Conservation (phyloP, 139 green algal genomes). For the Picochlorum costavermella region DNA sequence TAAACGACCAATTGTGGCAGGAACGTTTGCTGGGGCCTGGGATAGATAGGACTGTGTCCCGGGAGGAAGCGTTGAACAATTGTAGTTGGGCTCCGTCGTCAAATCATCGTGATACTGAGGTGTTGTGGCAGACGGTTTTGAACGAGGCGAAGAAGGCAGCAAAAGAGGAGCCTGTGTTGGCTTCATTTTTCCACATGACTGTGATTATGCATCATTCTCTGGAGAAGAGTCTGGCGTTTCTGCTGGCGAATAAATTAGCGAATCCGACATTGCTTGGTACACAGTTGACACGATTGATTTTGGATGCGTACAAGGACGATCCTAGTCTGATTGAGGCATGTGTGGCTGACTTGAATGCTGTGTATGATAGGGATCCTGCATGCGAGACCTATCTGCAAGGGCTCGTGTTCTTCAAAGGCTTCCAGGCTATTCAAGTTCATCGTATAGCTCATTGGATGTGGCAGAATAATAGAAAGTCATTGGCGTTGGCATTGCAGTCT, state of each 20-base stretch:
- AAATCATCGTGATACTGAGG: conserved; percentile 41
- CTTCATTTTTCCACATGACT: conserved; percentile 85
- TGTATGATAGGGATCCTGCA: conserved; percentile 78
- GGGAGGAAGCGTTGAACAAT: conserved; percentile 11
- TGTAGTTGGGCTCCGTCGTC: conserved; percentile 38
- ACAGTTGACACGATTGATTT: conserved; percentile 86
- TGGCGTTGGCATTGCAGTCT: conserved; percentile 75
- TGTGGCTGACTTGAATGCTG: conserved; percentile 71
- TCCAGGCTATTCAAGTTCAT: conserved; percentile 90
- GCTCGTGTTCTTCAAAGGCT: conserved; percentile 93
- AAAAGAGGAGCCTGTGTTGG: conserved; percentile 74
- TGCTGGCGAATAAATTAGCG: conserved; percentile 90
- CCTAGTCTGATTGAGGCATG: conserved; percentile 51
- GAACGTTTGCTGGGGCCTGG: background rate
- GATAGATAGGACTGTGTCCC: background rate
- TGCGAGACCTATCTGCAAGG: conserved; percentile 77
- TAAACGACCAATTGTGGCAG: conserved; percentile 13
- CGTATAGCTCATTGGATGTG: conserved; percentile 87
- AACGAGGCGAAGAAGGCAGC: conserved; percentile 46
- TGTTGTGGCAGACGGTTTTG: conserved; percentile 55
- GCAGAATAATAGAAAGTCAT: conserved; percentile 53
- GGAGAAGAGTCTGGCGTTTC: conserved; percentile 73
- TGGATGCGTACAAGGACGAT: conserved; percentile 49
- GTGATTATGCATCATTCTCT: conserved; percentile 85
- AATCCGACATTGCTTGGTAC: conserved; percentile 82